These are phyloP conservation scores for Madurella mycetomatis DNA, from an alignment of 2,329 filamentous ascomycete genomes.

Conservation along the genomic window DNA sequence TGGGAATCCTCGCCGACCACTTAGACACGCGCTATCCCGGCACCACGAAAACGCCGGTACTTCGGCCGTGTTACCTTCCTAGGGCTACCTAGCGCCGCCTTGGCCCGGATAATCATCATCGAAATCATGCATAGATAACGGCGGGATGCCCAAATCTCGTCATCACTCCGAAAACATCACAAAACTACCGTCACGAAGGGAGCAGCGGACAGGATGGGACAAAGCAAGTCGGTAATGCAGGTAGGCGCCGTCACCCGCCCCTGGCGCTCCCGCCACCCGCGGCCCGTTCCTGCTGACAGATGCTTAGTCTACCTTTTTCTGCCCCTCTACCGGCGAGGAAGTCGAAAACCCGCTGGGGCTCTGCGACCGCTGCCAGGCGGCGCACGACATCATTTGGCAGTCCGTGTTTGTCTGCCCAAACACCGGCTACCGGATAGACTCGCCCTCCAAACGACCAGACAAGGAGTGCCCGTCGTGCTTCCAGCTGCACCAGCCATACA, in stretches of 20 bases:
- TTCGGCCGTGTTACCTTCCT: background rate
- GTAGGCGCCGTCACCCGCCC: background rate
- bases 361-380: conserved; percentile 23
- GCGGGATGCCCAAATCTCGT: conserved; percentile 39
- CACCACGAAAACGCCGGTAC: background rate
- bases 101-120: background rate
- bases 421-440: conserved; percentile 26
- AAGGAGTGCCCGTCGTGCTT: conserved; percentile 25
- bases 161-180: background rate
- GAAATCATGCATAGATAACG: background rate
- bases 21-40: too few species aligned
- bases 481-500: conserved; percentile 24
- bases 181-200: background rate
- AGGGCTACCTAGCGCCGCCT: background rate
- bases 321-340: conserved; percentile 23
- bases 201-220: conserved; percentile 13
- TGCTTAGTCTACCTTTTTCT: conserved; percentile 22
- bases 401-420: conserved; percentile 27
- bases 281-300: background rate
- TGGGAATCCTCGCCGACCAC: background rate
- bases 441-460: conserved; percentile 15
- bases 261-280: background rate
- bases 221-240: conserved; percentile 16
- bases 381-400: conserved; percentile 28
- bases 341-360: conserved; percentile 20